phyloP scores from a whole-genome alignment of 1,284 basidiomycete genomes.

The Austroboletus niveus region DNA sequence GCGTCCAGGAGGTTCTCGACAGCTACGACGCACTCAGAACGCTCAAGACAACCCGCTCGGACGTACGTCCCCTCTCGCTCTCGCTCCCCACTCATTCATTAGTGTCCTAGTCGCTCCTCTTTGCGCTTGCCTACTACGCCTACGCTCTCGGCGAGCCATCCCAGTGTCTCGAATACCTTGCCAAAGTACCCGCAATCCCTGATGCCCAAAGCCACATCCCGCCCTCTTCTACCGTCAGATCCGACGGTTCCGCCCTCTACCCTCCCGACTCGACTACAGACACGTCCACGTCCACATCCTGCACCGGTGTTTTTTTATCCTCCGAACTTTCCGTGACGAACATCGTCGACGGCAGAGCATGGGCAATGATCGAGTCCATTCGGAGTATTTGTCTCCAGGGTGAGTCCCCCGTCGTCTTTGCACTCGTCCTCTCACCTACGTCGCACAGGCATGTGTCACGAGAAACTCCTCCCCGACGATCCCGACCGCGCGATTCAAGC shows the following conservation, averaged over 20 bases:
- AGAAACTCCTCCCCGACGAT: conserved; percentile 48
- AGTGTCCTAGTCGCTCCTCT: conserved; percentile 49
- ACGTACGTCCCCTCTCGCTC: conserved; percentile 47
- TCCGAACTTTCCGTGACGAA: conserved; percentile 45
- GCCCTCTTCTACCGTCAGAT: conserved; percentile 41
- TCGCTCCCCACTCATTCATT: conserved; percentile 10
- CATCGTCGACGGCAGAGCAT: conserved; percentile 60
- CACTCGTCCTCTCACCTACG: neutral
- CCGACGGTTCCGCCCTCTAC: conserved; percentile 39
- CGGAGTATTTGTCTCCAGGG: conserved; percentile 71
- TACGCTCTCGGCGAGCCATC: conserved; percentile 69
- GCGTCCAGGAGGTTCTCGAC: conserved; percentile 48
- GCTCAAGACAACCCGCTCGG: conserved; percentile 51
- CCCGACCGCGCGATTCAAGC: conserved; percentile 47
- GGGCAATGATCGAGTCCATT: conserved; percentile 63
- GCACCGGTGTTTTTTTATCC: conserved; percentile 47
- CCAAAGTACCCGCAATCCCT: conserved; percentile 52
- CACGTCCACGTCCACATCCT: conserved; percentile 49
- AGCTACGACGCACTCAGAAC: conserved; percentile 53
- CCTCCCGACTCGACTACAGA: conserved; percentile 34
- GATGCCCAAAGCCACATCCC: conserved; percentile 52
- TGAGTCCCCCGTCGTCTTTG: conserved; percentile 25
- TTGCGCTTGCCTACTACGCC: conserved; percentile 72
- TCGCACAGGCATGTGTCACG: conserved; percentile 48
- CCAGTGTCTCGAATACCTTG: conserved; percentile 60